Percentiles rank a stretch among this genome's conserved stretches.
Conservation (phyloP, 495 filamentous ascomycete genomes). For the Neurospora hispaniola region DNA sequence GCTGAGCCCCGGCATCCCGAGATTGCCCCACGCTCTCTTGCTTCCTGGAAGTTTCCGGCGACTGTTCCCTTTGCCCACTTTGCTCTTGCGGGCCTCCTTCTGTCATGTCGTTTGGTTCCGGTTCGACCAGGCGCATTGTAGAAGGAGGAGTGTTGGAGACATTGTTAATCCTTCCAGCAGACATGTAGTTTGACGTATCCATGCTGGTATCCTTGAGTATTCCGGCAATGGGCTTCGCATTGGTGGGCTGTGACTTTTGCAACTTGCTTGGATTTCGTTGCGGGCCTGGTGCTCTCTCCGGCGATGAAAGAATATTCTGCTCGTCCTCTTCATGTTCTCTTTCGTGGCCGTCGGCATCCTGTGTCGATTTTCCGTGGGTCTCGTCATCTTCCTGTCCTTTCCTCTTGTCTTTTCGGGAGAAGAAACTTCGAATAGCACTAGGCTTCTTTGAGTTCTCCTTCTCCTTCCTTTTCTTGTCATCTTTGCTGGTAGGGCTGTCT, state of each 20-base stretch:
- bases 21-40: conserved; percentile 15
- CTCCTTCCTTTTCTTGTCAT: conserved; percentile 52
- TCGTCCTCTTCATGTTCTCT: conserved; percentile 36
- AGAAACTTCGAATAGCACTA: conserved; percentile 85
- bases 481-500: conserved; percentile 30
- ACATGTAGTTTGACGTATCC: conserved; percentile 21
- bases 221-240: conserved; percentile 24
- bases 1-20: conserved; percentile 36
- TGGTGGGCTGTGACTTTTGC: conserved; percentile 57
- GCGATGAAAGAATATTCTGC: conserved; percentile 15
- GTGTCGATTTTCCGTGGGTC: conserved; percentile 54
- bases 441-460: conserved; percentile 88
- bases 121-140: conserved; percentile 52
- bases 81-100: conserved; percentile 27
- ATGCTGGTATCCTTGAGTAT: conserved; percentile 17
- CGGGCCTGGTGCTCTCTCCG: conserved; percentile 24
- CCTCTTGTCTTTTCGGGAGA: conserved; percentile 92
- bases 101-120: conserved; percentile 37
- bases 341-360: conserved; percentile 34
- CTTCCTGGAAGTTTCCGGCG: conserved; percentile 9
- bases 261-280: conserved; percentile 60
- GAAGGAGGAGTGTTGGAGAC: conserved; percentile 35
- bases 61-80: conserved; percentile 11
- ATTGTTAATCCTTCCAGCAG: conserved; percentile 31
- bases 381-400: conserved; percentile 58